Evolutionary conservation across 2,329 filamentous ascomycete genomes (phyloP).

Genomic region (Leptographium lundbergii): DNA sequence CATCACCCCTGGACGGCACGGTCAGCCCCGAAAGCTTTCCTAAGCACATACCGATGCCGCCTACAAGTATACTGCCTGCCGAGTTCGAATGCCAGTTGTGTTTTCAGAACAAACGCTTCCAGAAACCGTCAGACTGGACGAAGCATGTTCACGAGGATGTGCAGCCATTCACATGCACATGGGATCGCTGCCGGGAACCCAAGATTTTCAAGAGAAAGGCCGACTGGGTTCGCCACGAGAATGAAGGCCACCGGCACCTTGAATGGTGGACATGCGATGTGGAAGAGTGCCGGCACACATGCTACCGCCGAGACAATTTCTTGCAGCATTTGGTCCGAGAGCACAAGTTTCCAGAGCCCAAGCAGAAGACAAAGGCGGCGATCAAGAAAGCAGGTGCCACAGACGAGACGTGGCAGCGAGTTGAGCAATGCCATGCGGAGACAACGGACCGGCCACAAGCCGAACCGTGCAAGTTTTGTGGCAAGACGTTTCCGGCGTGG

Average conservation of each 20-base stretch:
- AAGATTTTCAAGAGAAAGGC: conserved; percentile 94
- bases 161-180: conserved; percentile 87
- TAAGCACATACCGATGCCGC: conserved; percentile 67
- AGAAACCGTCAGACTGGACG: conserved; percentile 91
- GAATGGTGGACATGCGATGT: conserved; percentile 86
- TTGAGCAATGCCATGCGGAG: conserved; percentile 65
- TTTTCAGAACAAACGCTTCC: conserved; percentile 72
- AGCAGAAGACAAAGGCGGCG: conserved; percentile 63
- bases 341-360: conserved; percentile 76
- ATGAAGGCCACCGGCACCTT: conserved; percentile 76
- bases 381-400: conserved; percentile 44
- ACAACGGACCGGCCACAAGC: conserved; percentile 53
- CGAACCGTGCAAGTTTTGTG: conserved; percentile 81
- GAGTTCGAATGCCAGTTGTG: conserved; percentile 86
- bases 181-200: conserved; percentile 66
- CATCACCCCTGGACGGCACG: conserved; percentile 51
- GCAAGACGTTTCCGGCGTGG: conserved; percentile 68
- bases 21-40: conserved; percentile 67
- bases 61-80: conserved; percentile 62
- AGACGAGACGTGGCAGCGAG: conserved; percentile 62
- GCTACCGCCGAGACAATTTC: conserved; percentile 85
- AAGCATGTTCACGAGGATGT: conserved; percentile 93
- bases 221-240: conserved; percentile 91
- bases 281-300: conserved; percentile 67
- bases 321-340: conserved; percentile 84